These are phyloP conservation scores for Phytophthora tentaculata DNA, from an alignment of 352 stramenopile species.

Conservation along the genomic window DNA sequence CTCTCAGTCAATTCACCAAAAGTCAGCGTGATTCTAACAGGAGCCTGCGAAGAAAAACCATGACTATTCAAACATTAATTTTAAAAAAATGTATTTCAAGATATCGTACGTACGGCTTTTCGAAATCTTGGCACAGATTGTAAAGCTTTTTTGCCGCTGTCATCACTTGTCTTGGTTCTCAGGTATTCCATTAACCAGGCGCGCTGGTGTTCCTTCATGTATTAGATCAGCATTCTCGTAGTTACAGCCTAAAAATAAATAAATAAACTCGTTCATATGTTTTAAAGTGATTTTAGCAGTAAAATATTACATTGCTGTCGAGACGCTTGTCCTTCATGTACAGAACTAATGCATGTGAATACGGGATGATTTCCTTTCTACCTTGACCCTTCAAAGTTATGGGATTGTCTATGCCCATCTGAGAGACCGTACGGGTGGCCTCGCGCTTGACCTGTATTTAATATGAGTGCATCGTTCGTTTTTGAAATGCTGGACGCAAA, in stretches of 20 bases:
- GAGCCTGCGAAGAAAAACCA: too few species aligned
- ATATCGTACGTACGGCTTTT: background rate
- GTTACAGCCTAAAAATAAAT: constrained; percentile 1
- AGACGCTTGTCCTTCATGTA: constrained; percentile 18
- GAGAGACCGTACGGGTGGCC: too few species aligned
- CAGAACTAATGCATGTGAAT: constrained; percentile 7
- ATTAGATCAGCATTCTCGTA: constrained; percentile 14
- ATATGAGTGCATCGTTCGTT: too few species aligned
- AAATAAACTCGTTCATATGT: background rate
- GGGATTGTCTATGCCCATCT: too few species aligned
- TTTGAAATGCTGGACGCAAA: too few species aligned
- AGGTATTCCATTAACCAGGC: constrained; percentile 11
- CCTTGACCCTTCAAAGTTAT: constrained; percentile 20
- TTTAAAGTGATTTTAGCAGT: too few species aligned
- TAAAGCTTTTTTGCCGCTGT: constrained; percentile 9
- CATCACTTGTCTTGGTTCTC: constrained; percentile 1
- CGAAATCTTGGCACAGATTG: constrained; percentile 16
- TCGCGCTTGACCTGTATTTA: too few species aligned
- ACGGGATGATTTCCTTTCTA: constrained; percentile 19
- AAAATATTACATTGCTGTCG: constrained; percentile 8
- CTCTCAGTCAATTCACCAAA: too few species aligned
- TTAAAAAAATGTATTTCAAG: too few species aligned
- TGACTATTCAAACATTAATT: too few species aligned
- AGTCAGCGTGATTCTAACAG: too few species aligned
- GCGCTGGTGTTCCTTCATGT: constrained; percentile 6